Evolutionary conservation across 495 filamentous ascomycete species (phyloP).

Genomic region (Penicillium turbatum): DNA sequence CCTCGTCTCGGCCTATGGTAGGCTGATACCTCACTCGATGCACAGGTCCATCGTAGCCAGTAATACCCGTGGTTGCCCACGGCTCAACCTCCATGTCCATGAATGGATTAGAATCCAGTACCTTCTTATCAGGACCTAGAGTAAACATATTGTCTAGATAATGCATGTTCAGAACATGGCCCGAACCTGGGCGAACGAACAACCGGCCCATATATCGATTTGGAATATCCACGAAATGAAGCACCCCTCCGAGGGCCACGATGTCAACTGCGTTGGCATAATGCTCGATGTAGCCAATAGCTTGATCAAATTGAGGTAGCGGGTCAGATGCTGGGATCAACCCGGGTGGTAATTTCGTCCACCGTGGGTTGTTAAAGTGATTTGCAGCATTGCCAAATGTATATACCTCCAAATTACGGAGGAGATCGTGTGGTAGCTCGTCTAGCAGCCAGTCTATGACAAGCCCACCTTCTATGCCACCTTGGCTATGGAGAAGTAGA

Average conservation of each 20-base stretch:
- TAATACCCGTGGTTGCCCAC: not conserved
- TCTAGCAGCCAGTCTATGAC: slow-evolving; percentile 76
- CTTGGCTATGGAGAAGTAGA: slow-evolving; percentile 77
- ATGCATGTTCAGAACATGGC: slow-evolving; percentile 77
- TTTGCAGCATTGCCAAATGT: slow-evolving; percentile 83
- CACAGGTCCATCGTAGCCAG: not conserved
- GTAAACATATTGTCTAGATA: slow-evolving; percentile 79
- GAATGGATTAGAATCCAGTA: slow-evolving; percentile 31
- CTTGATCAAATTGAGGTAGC: slow-evolving; percentile 13
- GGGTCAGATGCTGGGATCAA: not conserved
- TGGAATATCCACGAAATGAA: slow-evolving; percentile 51
- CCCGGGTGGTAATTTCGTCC: slow-evolving; percentile 21
- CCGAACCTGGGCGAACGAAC: slow-evolving; percentile 61
- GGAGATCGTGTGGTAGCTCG: slow-evolving; percentile 63
- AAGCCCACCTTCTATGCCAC: slow-evolving; percentile 69
- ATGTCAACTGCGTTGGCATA: slow-evolving; percentile 76
- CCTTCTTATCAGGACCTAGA: slow-evolving; percentile 24
- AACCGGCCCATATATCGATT: slow-evolving; percentile 71
- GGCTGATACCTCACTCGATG: slow-evolving; percentile 3
- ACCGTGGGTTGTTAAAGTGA: slow-evolving; percentile 77
- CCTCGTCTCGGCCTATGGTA: slow-evolving; percentile 6
- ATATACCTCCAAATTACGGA: slow-evolving; percentile 74
- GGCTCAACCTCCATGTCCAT: slow-evolving; percentile 32
- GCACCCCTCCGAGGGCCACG: slow-evolving; percentile 69
- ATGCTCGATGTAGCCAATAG: slow-evolving; percentile 75